Conservation (phyloP, 2,329 filamentous ascomycete species). For the Nemania diffusa region DNA sequence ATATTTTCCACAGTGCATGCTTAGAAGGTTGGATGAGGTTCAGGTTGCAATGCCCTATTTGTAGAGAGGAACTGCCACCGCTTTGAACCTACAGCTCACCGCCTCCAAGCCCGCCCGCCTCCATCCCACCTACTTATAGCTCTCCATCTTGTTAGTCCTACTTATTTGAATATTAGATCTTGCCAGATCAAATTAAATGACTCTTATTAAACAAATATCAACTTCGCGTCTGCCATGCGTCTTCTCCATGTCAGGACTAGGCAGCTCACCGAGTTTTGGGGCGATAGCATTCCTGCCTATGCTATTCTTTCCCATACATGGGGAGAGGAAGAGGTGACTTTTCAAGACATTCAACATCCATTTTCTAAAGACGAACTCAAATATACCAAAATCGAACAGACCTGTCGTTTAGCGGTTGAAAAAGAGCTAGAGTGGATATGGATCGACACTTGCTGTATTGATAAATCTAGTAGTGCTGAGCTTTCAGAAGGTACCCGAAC, state of each 20-base stretch:
- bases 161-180: background rate
- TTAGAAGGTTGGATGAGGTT: conserved; percentile 97
- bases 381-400: conserved; percentile 32
- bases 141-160: background rate
- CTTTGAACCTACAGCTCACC: conserved; percentile 61
- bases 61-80: conserved; percentile 87
- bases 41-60: conserved; percentile 92
- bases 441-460: conserved; percentile 39
- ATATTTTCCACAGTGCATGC: conserved; percentile 93
- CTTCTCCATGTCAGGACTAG: conserved; percentile 18
- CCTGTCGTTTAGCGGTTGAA: conserved; percentile 20
- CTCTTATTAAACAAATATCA: background rate
- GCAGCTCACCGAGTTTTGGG: conserved; percentile 21
- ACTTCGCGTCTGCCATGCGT: conserved; percentile 1
- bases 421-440: conserved; percentile 28
- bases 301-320: conserved; percentile 36
- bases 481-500: conserved; percentile 27
- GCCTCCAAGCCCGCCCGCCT: background rate
- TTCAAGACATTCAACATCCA: conserved; percentile 28
- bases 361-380: conserved; percentile 2
- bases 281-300: conserved; percentile 2
- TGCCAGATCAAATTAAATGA: background rate
- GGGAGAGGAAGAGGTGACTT: conserved; percentile 31
- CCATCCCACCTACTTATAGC: background rate
- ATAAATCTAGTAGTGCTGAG: conserved; percentile 36